Evolutionary conservation across 1,284 basidiomycete genomes (phyloP), one percentile per base, ranked within the genome.

Genomic region (Trichosporon coremiiforme): DNA sequence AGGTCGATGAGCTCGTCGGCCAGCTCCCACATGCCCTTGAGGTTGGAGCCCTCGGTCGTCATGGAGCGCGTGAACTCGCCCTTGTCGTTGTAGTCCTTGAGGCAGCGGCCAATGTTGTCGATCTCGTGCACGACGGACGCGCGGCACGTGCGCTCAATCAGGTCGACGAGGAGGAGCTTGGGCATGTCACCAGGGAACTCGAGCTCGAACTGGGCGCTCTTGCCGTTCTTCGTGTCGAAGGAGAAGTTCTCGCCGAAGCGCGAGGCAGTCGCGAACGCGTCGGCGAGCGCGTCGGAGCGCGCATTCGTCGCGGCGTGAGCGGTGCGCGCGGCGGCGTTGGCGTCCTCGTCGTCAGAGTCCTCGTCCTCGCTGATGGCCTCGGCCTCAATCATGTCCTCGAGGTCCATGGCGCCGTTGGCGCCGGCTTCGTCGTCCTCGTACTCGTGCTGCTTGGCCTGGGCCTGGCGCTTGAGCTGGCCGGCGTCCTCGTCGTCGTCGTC

Each of bases 1-100:
- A 93, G 88, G 78, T 96, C 91, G 72, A 98, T 87, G 72, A 96
- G 89, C 68, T 87, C 87, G 75, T 88, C 86, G 20, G 90, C 90
- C 78, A 94, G 93, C 70, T 89, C 86, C 95, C 97, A 98, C 77
- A 98, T 89, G 25, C 95, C 95, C 55, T 86, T 86, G 77, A 99
- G 88, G 84, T 98, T 99, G 57, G 94, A 95, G 10, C 95, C 95
- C 79, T 97, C 86, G 38, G 85, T 86, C 57, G 85, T 81, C 75
- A 85, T 80, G 64, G 78, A 77, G 66, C 84, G 83, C 45, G 76
- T 79, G 55, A 81, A 82, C 33, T 81, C 76, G 41, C 81, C 84
- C 77, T 84, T 83, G 74, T 84, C 79, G 70, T 80, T 79, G 70
- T 79, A 84, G 25, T 84, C 78, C 76, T 85, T 83, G 79, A 82